phyloP scores from a whole-genome alignment of 805 yeast genomes.

The Barnettozyma wickerhamii region DNA sequence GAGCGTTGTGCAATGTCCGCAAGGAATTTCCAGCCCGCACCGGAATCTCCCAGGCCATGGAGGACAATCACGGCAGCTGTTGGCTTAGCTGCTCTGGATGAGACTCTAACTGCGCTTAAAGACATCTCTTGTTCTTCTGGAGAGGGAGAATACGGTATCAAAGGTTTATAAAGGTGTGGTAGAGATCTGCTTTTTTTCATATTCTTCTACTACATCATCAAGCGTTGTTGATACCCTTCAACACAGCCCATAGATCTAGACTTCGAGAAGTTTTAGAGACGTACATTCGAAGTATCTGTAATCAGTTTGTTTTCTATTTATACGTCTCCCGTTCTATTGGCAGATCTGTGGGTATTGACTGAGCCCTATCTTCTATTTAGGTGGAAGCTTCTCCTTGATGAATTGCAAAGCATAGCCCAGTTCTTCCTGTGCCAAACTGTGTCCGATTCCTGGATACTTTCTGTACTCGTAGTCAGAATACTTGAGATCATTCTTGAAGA shows the following conservation, averaged over 20 bases:
- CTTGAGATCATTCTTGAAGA: conserved; percentile 43
- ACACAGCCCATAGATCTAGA: no score
- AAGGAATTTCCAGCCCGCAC: conserved; percentile 83
- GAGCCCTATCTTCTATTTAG: not conserved
- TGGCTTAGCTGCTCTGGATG: conserved; percentile 33
- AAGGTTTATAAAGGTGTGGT: not conserved
- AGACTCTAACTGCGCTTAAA: conserved; percentile 28
- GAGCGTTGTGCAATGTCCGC: conserved; percentile 54
- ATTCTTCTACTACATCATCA: no score
- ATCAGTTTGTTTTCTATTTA: no score
- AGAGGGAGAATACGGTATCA: not conserved
- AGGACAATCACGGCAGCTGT: conserved; percentile 68
- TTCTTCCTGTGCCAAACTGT: conserved; percentile 65
- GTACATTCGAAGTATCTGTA: no score
- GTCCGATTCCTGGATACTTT: conserved; percentile 60
- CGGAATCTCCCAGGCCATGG: conserved; percentile 93
- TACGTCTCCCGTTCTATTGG: no score
- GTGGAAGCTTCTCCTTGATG: conserved; percentile 28
- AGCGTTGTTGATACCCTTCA: no score
- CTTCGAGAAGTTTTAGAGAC: no score
- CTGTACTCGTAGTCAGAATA: conserved; percentile 43
- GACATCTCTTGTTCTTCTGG: conserved; percentile 8
- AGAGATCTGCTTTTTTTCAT: no score
- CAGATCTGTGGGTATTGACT: no score
- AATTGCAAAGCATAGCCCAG: conserved; percentile 48